These are phyloP conservation scores for Spergularia marina DNA, from an alignment of 148 eudicot genomes.

Conservation along the genomic window DNA sequence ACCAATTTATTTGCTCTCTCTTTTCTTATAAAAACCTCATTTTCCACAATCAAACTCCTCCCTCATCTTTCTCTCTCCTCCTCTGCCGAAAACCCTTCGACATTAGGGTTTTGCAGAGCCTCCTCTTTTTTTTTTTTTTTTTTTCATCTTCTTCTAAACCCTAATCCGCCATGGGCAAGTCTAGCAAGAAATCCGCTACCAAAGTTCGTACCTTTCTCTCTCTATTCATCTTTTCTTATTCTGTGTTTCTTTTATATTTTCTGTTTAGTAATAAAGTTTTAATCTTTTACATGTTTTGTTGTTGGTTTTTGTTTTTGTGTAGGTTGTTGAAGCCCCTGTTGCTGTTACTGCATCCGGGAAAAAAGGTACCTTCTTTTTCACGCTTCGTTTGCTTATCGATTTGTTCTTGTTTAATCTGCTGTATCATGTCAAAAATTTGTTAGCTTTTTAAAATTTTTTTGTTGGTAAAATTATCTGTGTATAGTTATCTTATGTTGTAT, in stretches of 20 bases:
- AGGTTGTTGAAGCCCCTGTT: slow-evolving; percentile 52
- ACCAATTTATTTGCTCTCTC: too few relatives aligned
- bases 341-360: slow-evolving; percentile 43
- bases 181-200: slow-evolving; percentile 32
- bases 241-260: neutral
- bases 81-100: slow-evolving; percentile 13
- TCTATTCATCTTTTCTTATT: neutral
- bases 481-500: too few relatives aligned
- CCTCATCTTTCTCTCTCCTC: neutral
- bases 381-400: neutral
- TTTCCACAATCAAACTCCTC: neutral
- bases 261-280: neutral
- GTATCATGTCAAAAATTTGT: neutral
- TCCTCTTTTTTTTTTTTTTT: neutral
- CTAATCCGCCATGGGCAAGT: slow-evolving; percentile 31
- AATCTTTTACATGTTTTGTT: neutral
- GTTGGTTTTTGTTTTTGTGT: neutral
- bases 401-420: neutral
- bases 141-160: neutral
- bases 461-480: too few relatives aligned
- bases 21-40: slow-evolving; percentile 2
- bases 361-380: slow-evolving; percentile 38
- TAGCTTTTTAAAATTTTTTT: neutral
- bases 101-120: slow-evolving; percentile 20
- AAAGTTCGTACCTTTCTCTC: slow-evolving; percentile 22